Evolutionary conservation across 2,329 filamentous ascomycete genomes (phyloP), one percentile per base, ranked within the genome.

Genomic region (Trichophyton schoenleinii): DNA sequence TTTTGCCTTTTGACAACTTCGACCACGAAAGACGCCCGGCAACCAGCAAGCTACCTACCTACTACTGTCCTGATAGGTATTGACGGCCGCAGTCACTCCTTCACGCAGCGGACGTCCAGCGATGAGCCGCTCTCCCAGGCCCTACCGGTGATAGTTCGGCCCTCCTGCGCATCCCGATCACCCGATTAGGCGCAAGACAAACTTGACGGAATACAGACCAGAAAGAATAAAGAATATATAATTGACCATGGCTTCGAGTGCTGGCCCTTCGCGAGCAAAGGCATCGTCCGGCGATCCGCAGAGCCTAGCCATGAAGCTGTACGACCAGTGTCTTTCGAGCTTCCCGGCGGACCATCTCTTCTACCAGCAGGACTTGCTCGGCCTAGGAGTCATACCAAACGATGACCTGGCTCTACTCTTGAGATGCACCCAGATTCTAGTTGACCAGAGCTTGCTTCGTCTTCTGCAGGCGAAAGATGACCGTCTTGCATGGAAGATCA

Each of bases 401-500:
- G 71, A 73, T 62, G 75, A 78, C 59, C 63, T 78, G 15, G 63
- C 70, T 13, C 67, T 77, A 41, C 71, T 80, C 46, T 68, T 79
- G 58, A 69, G 74, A 66, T 77, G 75, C 64, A 73, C 75, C 31
- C 75, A 78, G 65, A 69, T 71, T 49, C 72, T 80, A 20, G 74
- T 78, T 46, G 71, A 78, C 62, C 73, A 77, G 63, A 75, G 76
- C 64, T 71, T 78, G 31, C 75, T 80, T 61, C 75, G 76, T 61
- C 68, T 78, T 9, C 73, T 77, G 59, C 72, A 77, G 60, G 72
- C 69, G 44, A 72, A 72, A 65, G 75, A 76, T 64, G 73, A 76
- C 64, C 71, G 72, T 44, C 68, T 78, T 46, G 75, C 74, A 44
- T 80, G 77, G 77, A 78, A 78, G 67, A 68, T 79, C 46, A 75